These are phyloP conservation scores for Boletellus sp. DNA, from an alignment of 1,284 basidiomycete species.

Conservation along the genomic window DNA sequence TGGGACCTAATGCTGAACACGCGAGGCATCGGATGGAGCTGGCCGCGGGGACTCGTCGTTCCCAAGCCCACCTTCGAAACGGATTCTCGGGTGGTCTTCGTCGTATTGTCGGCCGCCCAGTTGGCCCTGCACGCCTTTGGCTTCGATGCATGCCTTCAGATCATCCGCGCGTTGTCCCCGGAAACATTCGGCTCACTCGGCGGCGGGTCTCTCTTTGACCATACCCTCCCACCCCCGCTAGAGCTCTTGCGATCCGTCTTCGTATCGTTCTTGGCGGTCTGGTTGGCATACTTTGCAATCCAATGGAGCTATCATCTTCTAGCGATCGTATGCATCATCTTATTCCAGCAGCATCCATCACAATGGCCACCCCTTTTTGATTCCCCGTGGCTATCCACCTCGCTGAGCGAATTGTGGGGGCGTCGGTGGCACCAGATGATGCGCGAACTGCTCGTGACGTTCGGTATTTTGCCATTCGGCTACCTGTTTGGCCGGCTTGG, in stretches of 20 bases:
- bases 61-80: conserved; percentile 16
- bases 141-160: conserved; percentile 18
- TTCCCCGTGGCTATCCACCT: conserved; percentile 38
- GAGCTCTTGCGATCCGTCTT: conserved; percentile 36
- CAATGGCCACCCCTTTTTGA: conserved; percentile 45
- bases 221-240: conserved; percentile 35
- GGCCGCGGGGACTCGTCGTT: conserved; percentile 18
- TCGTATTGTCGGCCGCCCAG: conserved; percentile 5
- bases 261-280: conserved; percentile 40
- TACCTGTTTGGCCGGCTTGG: conserved; percentile 44
- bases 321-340: conserved; percentile 41
- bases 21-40: conserved; percentile 33
- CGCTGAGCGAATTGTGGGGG: conserved; percentile 42
- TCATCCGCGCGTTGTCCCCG: conserved; percentile 13
- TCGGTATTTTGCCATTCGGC: conserved; percentile 29
- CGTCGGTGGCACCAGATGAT: conserved; percentile 47
- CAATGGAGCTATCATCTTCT: conserved; percentile 40
- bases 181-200: conserved; percentile 16
- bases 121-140: conserved; percentile 9
- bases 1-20: conserved; percentile 24
- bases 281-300: conserved; percentile 41
- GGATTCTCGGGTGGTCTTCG: conserved; percentile 14
- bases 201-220: conserved; percentile 48
- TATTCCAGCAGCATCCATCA: conserved; percentile 32
- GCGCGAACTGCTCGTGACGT: conserved; percentile 17